Base-by-base conservation (phyloP, 2,329 filamentous ascomycete genomes). In the Nemania bipapillata region DNA sequence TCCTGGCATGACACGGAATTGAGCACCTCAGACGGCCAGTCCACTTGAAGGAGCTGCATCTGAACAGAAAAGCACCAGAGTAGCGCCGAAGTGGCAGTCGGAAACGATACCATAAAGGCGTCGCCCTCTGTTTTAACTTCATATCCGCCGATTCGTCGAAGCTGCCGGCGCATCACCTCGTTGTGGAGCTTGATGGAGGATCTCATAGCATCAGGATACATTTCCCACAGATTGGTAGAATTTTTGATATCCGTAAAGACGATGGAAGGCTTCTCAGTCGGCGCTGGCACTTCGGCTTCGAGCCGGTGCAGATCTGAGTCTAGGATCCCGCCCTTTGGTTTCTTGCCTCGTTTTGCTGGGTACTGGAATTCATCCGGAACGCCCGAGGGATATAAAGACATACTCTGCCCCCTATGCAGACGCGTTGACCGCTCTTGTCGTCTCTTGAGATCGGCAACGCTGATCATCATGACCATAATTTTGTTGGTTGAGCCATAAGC, bases 91-190 rank as follows among this genome's bases (percentile, higher is more conserved):
- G 96, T 98, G 2, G 96, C 94, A 0, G 96, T 98, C 1, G 94
- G 93, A 81, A 99, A 99, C 9, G 95, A 97, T 35, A 99, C 96
- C 94, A 99, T 98, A 77, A 99, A 99, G 8, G 96, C 96, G 81
- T 99, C 96, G 74, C 96, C 96, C 92, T 99, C 96, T 20, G 96
- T 99, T 86, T 99, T 99, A 80, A 99, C 96, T 82, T 99, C 96
- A 77, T 97, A 99, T 0, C 96, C 96, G 77, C 96, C 96, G 74
- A 97, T 96, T 71, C 94, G 91, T 58, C 96, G 90, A 74, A 99
- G 84, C 78, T 98, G 95, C 64, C 96, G 89, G 73, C 96, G 91
- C 91, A 99, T 97, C 53, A 97, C 89, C 76, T 97, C 94, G 80
- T 99, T 99, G 85, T 99, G 96, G 74, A 97, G 90, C 80, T 95